These are phyloP conservation scores for Pisolithus orientalis DNA, from an alignment of 768 basidiomycete genomes.

Conservation along the genomic window DNA sequence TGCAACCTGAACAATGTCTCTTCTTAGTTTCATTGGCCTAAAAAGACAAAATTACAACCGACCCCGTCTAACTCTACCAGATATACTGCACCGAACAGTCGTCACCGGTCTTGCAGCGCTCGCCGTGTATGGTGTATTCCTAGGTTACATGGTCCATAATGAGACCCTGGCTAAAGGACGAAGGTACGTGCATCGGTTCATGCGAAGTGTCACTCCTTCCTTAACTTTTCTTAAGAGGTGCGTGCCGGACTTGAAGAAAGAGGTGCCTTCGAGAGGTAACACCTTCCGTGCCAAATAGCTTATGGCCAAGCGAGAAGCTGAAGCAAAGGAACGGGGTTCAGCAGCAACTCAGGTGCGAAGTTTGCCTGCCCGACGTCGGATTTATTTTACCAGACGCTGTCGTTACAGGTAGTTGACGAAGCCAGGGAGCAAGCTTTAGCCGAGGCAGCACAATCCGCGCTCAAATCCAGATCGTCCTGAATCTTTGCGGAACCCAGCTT, in stretches of 20 bases:
- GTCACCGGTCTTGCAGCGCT: constrained; percentile 24
- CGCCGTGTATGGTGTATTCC: constrained; percentile 25
- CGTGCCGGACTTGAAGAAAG: constrained; percentile 1
- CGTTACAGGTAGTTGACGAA: constrained; percentile 19
- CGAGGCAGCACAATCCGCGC: constrained; percentile 24
- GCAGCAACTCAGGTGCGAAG: constrained; percentile 7
- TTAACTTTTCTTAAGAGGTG: constrained; percentile 14
- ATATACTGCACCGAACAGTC: constrained; percentile 25
- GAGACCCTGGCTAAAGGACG: constrained; percentile 26
- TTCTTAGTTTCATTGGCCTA: constrained; percentile 23
- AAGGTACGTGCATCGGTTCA: constrained; percentile 16
- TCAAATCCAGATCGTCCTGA: constrained; percentile 1
- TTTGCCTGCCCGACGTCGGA: neutral
- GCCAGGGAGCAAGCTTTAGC: constrained; percentile 25
- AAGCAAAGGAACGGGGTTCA: constrained; percentile 13
- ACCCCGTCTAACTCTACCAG: constrained; percentile 19
- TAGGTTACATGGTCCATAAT: constrained; percentile 26
- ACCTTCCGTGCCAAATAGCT: constrained; percentile 7
- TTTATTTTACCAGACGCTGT: neutral
- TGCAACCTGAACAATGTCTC: constrained; percentile 12
- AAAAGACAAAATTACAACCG: constrained; percentile 18
- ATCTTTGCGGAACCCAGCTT: no score
- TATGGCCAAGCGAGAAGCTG: constrained; percentile 16
- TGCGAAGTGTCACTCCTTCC: neutral
- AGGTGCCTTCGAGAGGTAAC: neutral